phyloP scores from a whole-genome alignment of 2,329 filamentous ascomycete genomes.

The Shiraia bambusicola region DNA sequence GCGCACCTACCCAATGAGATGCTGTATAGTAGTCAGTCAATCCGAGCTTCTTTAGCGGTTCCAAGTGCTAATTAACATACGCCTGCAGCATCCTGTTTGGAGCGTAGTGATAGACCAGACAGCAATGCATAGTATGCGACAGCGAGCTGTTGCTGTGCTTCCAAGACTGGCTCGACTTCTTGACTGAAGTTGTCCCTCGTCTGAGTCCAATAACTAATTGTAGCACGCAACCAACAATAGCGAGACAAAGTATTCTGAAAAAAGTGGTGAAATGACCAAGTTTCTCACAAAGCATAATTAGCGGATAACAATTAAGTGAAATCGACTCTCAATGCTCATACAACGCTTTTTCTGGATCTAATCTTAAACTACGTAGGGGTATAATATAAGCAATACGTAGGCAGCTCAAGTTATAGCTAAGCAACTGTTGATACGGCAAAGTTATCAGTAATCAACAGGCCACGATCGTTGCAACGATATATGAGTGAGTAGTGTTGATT shows the following conservation, averaged over 20 bases:
- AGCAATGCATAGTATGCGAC: conserved; percentile 15
- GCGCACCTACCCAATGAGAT: conserved; percentile 18
- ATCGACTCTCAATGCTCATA: no score
- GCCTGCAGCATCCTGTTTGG: conserved; percentile 10
- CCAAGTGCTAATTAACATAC: conserved; percentile 16
- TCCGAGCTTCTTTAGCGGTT: not conserved
- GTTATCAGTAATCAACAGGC: no score
- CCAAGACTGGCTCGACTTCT: not conserved
- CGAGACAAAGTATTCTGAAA: conserved; percentile 15
- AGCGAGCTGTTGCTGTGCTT: conserved; percentile 1
- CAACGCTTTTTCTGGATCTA: no score
- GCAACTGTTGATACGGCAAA: no score
- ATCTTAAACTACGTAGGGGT: no score
- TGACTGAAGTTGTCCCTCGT: not conserved
- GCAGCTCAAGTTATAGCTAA: no score
- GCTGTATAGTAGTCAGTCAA: conserved; percentile 15
- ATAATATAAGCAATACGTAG: no score
- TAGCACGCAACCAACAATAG: conserved; percentile 21
- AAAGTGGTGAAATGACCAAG: conserved; percentile 11
- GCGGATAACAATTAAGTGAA: no score
- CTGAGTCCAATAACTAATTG: conserved; percentile 9
- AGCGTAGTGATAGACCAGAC: conserved; percentile 19
- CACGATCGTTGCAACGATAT: no score
- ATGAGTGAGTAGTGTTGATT: no score
- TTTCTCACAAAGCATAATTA: conserved; percentile 24